phyloP scores from a whole-genome alignment of 2,329 filamentous ascomycete genomes.

The Exophiala dermatitidis region DNA sequence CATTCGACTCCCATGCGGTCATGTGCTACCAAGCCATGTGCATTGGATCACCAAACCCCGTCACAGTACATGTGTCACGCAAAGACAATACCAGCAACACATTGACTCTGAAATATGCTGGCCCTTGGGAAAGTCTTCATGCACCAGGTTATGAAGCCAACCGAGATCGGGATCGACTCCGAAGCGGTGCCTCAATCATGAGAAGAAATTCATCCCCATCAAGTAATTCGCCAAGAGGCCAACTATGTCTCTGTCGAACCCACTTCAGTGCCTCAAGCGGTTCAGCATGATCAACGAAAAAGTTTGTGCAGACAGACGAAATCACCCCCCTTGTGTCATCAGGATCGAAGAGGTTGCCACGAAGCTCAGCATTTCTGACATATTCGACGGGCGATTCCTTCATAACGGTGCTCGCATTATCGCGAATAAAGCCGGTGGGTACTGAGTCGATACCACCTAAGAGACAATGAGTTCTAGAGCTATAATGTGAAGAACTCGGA shows the following conservation, averaged over 20 bases:
- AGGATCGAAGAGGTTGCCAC: conserved; percentile 17
- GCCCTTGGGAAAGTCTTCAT: no score
- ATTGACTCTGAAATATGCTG: no score
- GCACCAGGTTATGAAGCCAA: no score
- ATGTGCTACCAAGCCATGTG: no score
- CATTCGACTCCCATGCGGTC: no score
- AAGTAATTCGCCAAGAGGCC: conserved; percentile 22
- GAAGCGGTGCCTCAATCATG: conserved; percentile 4
- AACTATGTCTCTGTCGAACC: conserved; percentile 14
- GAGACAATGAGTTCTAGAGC: background rate
- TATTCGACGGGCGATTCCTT: conserved; percentile 8
- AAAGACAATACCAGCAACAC: no score
- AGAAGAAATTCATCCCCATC: conserved; percentile 22
- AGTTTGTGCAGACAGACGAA: conserved; percentile 16
- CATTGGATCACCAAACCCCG: no score
- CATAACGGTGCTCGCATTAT: conserved; percentile 14
- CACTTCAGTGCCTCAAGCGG: conserved; percentile 12
- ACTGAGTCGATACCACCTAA: conserved; percentile 12
- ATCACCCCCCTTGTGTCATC: conserved; percentile 13
- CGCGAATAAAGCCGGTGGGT: conserved; percentile 12
- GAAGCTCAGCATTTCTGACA: conserved; percentile 13
- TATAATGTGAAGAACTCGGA: background rate
- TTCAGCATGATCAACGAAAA: conserved; percentile 22
- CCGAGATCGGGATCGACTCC: background rate
- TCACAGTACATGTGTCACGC: no score